Conservation (phyloP, 257 asterid species). For the Asclepias syriaca region DNA sequence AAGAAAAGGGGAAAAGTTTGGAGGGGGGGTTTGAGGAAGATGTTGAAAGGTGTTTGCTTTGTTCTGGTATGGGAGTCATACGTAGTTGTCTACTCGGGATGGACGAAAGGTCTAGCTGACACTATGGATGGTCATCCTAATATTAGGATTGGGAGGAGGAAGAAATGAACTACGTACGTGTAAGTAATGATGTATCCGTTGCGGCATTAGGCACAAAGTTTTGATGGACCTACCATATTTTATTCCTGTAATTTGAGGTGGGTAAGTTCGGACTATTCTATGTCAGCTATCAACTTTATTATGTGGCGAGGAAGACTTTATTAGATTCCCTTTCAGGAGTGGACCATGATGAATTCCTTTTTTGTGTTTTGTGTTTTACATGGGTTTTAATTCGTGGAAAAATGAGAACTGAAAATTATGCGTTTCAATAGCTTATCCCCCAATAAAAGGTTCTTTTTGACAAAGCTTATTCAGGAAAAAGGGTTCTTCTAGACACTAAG, state of each 20-base stretch:
- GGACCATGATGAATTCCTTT: conserved; percentile 6
- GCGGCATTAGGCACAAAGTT: not conserved
- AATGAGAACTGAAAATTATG: no score
- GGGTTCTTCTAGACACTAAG: no score
- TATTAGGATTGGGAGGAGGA: not conserved
- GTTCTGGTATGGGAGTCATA: not conserved
- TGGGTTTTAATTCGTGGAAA: not conserved
- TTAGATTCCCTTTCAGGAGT: conserved; percentile 3
- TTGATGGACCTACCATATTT: conserved; percentile 7
- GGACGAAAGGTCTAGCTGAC: not conserved
- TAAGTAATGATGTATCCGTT: not conserved
- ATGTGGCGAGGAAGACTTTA: conserved; percentile 8
- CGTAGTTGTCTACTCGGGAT: not conserved
- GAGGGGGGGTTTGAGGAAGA: not conserved
- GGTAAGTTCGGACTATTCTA: not conserved
- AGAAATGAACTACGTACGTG: not conserved
- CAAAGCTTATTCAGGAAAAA: no score
- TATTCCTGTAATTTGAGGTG: not conserved
- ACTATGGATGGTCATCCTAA: not conserved
- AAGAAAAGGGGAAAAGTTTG: not conserved
- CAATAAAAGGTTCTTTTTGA: no score
- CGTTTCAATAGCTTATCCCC: no score
- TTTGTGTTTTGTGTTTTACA: not conserved
- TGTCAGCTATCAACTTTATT: conserved; percentile 7
- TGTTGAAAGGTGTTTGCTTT: not conserved